Evolutionary conservation across 2,329 filamentous ascomycete genomes (phyloP), one percentile per base, ranked within the genome.

Genomic region (Penicillium corylophilum): DNA sequence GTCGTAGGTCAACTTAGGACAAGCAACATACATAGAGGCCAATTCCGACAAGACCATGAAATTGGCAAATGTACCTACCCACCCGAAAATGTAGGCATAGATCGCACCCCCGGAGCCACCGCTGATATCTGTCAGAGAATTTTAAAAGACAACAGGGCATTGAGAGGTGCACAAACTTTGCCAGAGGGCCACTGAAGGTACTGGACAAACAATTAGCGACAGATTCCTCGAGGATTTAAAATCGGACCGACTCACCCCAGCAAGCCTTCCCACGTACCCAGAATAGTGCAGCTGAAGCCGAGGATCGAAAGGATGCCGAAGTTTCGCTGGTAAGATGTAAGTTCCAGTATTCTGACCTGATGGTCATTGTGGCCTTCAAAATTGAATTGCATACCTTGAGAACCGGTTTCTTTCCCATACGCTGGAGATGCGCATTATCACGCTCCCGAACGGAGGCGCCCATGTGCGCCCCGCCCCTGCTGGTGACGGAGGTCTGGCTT

Each of bases 271-370:
- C 71, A 74, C 20, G 69, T 72, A 43, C 60, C 61, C 61, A 73
- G 68, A 44, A 74, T 63, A 7, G 70, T 71, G 52, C 66, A 68
- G 20, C 69, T 71, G 51, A 74, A 74, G 10, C 71, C 71, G 16
- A 72, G 64, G 24, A 70, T 72, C 8, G 71, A 72, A 28, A 73
- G 52, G 44, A 73, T 65, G 5, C 71, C 64, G 31, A 73, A 74
- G 47, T 72, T 73, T 50, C 71, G 66, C 70, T 73, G 55, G 16
- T 15, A 10, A 13, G 2, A 26, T 36, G 13, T 28, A 44, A 33
- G 20, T 15, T 23, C 9, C 9, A 40, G 20, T 13, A 13, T 26
- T 10, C 33, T 20, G 20, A 49, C 31, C 39, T 48, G 43, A 20
- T n/a, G 23, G n/a, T 10, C 18, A 23, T 12, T 15, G 29, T 31